Percentiles rank a stretch among this genome's conserved stretches.
phyloP scores from a whole-genome alignment of 441 rosid genomes.

The Omphalea diandra region DNA sequence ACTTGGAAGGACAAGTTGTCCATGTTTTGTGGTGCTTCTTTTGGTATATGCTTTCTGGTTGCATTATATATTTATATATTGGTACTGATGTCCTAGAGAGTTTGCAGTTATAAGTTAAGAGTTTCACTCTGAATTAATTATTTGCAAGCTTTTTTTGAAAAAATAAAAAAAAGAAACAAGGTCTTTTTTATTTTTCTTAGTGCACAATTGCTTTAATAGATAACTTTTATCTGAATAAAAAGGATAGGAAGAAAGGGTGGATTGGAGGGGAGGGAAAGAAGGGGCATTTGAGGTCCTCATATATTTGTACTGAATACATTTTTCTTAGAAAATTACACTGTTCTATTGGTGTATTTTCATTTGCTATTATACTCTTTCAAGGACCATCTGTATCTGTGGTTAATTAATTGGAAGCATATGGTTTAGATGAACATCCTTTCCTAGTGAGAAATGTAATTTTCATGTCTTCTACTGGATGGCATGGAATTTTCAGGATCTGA shows the following conservation, averaged over 20 bases:
- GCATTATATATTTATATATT: not conserved
- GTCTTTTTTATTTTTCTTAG: not conserved
- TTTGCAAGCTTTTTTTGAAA: not conserved
- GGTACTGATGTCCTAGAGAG: not conserved
- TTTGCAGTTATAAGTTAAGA: not conserved
- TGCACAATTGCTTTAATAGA: not conserved
- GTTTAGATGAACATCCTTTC: not conserved
- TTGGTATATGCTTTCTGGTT: not conserved
- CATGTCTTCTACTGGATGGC: not conserved
- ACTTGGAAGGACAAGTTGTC: not conserved
- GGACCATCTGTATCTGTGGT: not conserved
- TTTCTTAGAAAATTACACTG: too few species aligned
- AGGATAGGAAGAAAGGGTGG: not conserved
- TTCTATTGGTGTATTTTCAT: not conserved
- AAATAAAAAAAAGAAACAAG: not conserved
- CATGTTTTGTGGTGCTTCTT: not conserved
- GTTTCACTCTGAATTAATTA: too few species aligned
- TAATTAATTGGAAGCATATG: not conserved
- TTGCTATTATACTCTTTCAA: not conserved
- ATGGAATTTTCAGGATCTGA: constrained; percentile 59
- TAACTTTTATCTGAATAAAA: not conserved
- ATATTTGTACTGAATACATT: too few species aligned
- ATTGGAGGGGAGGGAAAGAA: too few species aligned
- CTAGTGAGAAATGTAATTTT: not conserved
- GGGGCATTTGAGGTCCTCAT: too few species aligned